Base-by-base conservation (phyloP, 805 yeast species). In the Saturnispora halmiae region DNA sequence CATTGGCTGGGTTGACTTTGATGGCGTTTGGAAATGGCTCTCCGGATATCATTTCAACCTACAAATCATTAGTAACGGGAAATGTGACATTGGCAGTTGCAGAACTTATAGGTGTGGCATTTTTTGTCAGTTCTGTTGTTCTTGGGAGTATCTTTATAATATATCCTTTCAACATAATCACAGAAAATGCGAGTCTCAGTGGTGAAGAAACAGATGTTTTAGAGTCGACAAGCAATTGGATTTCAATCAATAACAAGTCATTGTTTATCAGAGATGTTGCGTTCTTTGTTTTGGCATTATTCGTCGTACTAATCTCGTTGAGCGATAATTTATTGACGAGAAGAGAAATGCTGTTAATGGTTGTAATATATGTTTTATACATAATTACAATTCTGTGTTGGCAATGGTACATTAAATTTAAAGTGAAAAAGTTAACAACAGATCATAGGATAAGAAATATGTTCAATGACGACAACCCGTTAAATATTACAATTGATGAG, bases 1-100 rank as follows among this genome's bases (percentile, higher is more conserved):
- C 83, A 47, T 64, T 92, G 9, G 81, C 92, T 6, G 98, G 98
- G 0, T 71, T 92, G 50, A 88, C 96, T 0, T 63, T 90, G 15
- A 63, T 90, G 45, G 95, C 97, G 0, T 70, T 90, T 48, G 98
- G 96, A 1, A 90, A 90, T 59, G 94, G 95, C 1, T 72, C 94
- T 1, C 96, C 96, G 0, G 98, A 90, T 59, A 78, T 90, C 2
- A 69, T 88, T 38, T 75, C 88, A 38, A 87, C 95, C 0, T 85
- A 79, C 52, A 78, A 80, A 33, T 94, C 96, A 1, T 73, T 92
- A 69, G 69, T 67, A 13, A 63, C 77, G 0, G 79, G 74, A 10
- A 75, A 81, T 13, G 77, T 79, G 0, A 72, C 85, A 0, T 64
- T 90, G 54, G 96, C 97, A 0, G 61, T 90, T 6, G 92, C 96